A percentile compares a stretch with the other conserved stretches of the same genome.
These are phyloP conservation scores for Amanita pallidorosea DNA, from an alignment of 768 basidiomycete genomes.

Conservation along the genomic window DNA sequence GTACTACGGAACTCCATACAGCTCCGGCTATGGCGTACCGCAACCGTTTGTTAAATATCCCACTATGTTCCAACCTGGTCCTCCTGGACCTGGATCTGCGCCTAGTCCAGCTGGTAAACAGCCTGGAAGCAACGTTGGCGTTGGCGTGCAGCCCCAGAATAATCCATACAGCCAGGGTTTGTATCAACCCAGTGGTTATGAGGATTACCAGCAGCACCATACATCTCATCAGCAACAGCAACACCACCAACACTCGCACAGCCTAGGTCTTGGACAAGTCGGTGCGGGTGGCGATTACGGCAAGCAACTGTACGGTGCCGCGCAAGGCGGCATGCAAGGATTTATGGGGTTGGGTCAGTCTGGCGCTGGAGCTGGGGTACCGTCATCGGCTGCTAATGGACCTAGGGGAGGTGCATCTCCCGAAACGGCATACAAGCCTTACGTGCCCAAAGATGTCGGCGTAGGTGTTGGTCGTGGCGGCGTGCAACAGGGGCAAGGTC, in stretches of 20 bases:
- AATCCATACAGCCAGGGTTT: constrained; percentile 55
- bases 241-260: constrained; percentile 46
- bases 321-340: constrained; percentile 52
- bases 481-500: constrained; percentile 31
- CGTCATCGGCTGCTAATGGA: constrained; percentile 32
- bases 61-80: constrained; percentile 62
- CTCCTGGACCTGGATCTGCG: constrained; percentile 55
- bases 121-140: constrained; percentile 42
- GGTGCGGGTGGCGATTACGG: constrained; percentile 26
- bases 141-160: constrained; percentile 32
- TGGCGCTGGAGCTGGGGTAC: constrained; percentile 22
- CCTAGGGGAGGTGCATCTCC: constrained; percentile 50
- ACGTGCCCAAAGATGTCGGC: constrained; percentile 56
- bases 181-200: constrained; percentile 47
- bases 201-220: constrained; percentile 40
- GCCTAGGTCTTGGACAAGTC: constrained; percentile 30
- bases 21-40: constrained; percentile 42
- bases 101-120: constrained; percentile 61
- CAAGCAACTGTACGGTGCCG: constrained; percentile 37
- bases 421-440: constrained; percentile 69
- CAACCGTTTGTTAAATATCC: constrained; percentile 74
- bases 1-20: constrained; percentile 66
- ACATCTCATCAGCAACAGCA: constrained; percentile 39
- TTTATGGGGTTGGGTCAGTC: constrained; percentile 57
- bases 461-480: constrained; percentile 33